Evolutionary conservation across 2,329 filamentous ascomycete species (phyloP).

Genomic region (Sordariomycetes sp.): DNA sequence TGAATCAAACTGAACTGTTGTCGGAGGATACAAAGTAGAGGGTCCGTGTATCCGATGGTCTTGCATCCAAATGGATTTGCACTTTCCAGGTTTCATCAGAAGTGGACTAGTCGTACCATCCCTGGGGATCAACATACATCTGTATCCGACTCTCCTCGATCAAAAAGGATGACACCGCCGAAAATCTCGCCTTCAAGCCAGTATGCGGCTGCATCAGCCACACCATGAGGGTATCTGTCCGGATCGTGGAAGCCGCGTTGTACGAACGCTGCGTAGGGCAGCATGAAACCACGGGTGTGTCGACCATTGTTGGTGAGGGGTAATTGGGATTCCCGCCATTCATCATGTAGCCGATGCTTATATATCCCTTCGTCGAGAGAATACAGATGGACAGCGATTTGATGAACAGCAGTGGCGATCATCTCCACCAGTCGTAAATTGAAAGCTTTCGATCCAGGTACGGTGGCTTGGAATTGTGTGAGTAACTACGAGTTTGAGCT

Average conservation of each 20-base stretch:
- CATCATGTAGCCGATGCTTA: neutral
- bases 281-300: neutral
- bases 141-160: neutral
- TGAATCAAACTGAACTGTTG: neutral
- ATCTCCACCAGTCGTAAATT: neutral
- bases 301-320: neutral
- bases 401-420: neutral
- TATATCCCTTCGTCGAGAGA: neutral
- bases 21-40: neutral
- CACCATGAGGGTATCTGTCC: neutral
- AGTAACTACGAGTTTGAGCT: neutral
- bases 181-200: neutral
- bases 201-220: neutral
- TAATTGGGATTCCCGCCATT: neutral
- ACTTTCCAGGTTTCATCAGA: neutral
- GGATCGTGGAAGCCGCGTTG: neutral
- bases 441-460: neutral
- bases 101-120: slow-evolving; percentile 1
- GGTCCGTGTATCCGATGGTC: neutral
- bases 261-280: neutral
- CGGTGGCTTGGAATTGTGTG: neutral
- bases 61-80: neutral
- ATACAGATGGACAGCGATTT: neutral
- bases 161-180: neutral
- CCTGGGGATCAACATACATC: slow-evolving; percentile 4